phyloP scores from a whole-genome alignment of 2,329 filamentous ascomycete genomes.

The Fusarium floridanum region DNA sequence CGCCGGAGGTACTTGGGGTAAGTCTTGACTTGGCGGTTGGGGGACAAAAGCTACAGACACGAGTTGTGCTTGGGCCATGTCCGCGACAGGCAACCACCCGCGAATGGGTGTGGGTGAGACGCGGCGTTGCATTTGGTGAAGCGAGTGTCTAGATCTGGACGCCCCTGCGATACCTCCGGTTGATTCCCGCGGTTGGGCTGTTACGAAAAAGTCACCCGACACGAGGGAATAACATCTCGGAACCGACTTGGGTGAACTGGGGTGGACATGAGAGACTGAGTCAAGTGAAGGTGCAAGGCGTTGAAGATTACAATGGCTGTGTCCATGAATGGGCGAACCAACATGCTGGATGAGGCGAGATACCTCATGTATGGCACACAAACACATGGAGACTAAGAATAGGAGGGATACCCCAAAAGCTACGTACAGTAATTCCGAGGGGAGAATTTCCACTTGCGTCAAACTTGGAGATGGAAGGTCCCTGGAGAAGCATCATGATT shows the following conservation, averaged over 20 bases:
- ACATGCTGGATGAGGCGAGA: background rate
- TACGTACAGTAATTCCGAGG: background rate
- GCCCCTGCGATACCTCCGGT: background rate
- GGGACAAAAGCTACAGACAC: background rate
- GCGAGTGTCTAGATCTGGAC: background rate
- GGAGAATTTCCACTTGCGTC: background rate
- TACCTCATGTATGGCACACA: background rate
- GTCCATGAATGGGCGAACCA: background rate
- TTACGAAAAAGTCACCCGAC: background rate
- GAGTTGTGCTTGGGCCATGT: slow-evolving; percentile 1
- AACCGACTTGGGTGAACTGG: background rate
- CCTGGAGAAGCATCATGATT: slow-evolving; percentile 2
- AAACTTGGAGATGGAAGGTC: slow-evolving; percentile 1
- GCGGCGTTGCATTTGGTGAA: background rate
- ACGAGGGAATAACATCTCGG: background rate
- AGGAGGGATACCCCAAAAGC: background rate
- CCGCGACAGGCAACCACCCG: background rate
- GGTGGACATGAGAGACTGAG: background rate
- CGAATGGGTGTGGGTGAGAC: slow-evolving; percentile 4
- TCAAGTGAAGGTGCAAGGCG: background rate
- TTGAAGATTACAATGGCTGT: background rate
- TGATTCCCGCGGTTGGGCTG: background rate
- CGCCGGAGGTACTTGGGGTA: slow-evolving; percentile 1
- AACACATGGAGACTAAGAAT: background rate
- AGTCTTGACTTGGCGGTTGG: background rate